Conservation (phyloP, 768 basidiomycete genomes). For the Leccinum longicurvipes region DNA sequence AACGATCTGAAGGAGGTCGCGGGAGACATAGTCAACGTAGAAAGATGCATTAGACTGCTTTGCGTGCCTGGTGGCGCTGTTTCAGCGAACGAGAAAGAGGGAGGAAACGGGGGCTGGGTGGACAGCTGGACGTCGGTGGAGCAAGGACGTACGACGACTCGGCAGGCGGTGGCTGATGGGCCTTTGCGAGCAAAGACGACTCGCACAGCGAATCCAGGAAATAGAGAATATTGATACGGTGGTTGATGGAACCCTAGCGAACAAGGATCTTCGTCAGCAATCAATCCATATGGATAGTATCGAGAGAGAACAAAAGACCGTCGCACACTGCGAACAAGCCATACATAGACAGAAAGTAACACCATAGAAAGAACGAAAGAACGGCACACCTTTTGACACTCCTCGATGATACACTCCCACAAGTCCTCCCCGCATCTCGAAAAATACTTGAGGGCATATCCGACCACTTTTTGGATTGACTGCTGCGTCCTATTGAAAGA, state of each 20-base stretch:
- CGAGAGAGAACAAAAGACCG: background rate
- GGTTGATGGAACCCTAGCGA: slow-evolving; percentile 75
- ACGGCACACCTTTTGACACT: slow-evolving; percentile 72
- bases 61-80: too few relatives aligned
- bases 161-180: too few relatives aligned
- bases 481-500: slow-evolving; percentile 43
- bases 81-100: too few relatives aligned
- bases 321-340: background rate
- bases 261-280: background rate
- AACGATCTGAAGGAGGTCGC: slow-evolving; percentile 78
- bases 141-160: too few relatives aligned
- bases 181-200: slow-evolving; percentile 65
- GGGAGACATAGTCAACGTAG: slow-evolving; percentile 74
- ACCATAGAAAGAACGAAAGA: background rate
- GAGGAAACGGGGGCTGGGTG: too few relatives aligned
- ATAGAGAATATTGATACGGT: slow-evolving; percentile 90
- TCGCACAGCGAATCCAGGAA: slow-evolving; percentile 88
- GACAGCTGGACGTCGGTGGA: too few relatives aligned
- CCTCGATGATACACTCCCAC: slow-evolving; percentile 91
- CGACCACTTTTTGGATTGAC: slow-evolving; percentile 85
- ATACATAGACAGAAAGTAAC: background rate
- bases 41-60: slow-evolving; percentile 39
- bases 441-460: slow-evolving; percentile 82
- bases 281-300: background rate
- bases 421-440: slow-evolving; percentile 84